These are phyloP conservation scores for Hydnomerulius pinastri DNA, from an alignment of 768 basidiomycete genomes.

Conservation along the genomic window DNA sequence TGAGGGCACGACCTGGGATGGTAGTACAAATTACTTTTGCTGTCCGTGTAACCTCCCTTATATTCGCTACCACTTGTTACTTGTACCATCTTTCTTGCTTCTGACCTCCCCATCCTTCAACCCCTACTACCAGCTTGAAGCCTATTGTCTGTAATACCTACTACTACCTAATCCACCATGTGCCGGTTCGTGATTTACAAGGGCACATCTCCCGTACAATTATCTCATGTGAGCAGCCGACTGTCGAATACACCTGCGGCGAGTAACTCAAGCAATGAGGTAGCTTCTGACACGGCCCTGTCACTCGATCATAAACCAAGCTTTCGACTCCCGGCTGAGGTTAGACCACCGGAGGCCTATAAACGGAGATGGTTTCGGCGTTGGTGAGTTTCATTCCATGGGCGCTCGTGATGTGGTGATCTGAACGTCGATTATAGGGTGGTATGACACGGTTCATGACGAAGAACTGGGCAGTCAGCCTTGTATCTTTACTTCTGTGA, in stretches of 20 bases:
- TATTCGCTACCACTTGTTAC: neutral
- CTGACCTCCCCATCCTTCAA: neutral
- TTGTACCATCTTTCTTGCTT: neutral
- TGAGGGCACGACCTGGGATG: no score
- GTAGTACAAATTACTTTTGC: neutral
- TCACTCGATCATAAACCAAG: slow-evolving; percentile 97
- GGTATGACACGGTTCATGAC: slow-evolving; percentile 89
- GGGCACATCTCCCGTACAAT: slow-evolving; percentile 88
- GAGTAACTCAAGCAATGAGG: slow-evolving; percentile 4
- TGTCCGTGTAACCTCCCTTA: neutral
- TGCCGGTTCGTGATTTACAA: slow-evolving; percentile 95
- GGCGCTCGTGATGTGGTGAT: neutral
- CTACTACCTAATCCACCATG: no score
- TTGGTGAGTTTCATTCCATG: slow-evolving; percentile 55
- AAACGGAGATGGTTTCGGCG: slow-evolving; percentile 95
- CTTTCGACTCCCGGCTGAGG: slow-evolving; percentile 90
- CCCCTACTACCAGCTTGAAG: neutral
- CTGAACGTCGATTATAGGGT: slow-evolving; percentile 51
- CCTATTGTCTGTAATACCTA: neutral
- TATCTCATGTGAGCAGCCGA: slow-evolving; percentile 67
- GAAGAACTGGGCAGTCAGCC: slow-evolving; percentile 85
- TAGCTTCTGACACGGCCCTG: slow-evolving; percentile 91
- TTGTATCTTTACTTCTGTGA: slow-evolving; percentile 94
- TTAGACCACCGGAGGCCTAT: slow-evolving; percentile 82
- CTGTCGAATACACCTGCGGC: neutral